Conservation (phyloP, 2,329 filamentous ascomycete genomes). For the Fusarium sp. region DNA sequence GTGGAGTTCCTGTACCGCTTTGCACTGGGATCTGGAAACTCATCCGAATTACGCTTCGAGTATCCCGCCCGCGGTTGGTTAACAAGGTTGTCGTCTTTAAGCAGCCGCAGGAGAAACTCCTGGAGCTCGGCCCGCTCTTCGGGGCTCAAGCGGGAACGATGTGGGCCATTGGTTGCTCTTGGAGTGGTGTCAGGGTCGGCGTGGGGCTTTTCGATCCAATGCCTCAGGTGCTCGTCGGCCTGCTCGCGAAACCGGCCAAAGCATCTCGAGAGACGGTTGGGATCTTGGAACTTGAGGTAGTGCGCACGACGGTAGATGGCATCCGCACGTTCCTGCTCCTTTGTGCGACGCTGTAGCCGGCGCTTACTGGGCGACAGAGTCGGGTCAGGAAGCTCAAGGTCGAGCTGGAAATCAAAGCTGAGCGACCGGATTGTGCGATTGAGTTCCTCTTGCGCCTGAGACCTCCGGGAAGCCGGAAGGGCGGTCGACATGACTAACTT, state of each 20-base stretch:
- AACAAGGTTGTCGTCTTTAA: conserved; percentile 25
- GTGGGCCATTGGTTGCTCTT: conserved; percentile 33
- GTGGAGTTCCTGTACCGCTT: conserved; percentile 34
- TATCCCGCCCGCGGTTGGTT: conserved; percentile 17
- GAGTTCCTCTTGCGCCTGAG: conserved; percentile 36
- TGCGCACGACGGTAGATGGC: conserved; percentile 41
- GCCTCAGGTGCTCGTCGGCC: conserved; percentile 28
- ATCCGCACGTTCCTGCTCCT: conserved; percentile 39
- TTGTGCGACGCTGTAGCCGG: conserved; percentile 29
- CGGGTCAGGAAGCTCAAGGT: conserved; percentile 39
- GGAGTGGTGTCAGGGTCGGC: conserved; percentile 36
- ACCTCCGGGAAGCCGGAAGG: not conserved
- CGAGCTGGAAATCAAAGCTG: conserved; percentile 43
- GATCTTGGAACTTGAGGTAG: conserved; percentile 35
- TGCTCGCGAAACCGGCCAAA: conserved; percentile 41
- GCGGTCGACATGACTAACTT: conserved; percentile 31
- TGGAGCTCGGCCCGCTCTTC: conserved; percentile 44
- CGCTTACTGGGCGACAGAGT: conserved; percentile 43
- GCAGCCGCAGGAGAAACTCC: conserved; percentile 34
- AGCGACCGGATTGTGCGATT: conserved; percentile 41
- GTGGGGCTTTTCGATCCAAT: conserved; percentile 37
- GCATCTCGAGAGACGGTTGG: conserved; percentile 29
- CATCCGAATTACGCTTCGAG: conserved; percentile 42
- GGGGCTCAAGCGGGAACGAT: conserved; percentile 24
- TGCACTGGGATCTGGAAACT: conserved; percentile 23